Percentiles rank a stretch among this genome's conserved stretches.
Conservation (phyloP, 2,329 filamentous ascomycete genomes). For the Penicillium griseofulvum region DNA sequence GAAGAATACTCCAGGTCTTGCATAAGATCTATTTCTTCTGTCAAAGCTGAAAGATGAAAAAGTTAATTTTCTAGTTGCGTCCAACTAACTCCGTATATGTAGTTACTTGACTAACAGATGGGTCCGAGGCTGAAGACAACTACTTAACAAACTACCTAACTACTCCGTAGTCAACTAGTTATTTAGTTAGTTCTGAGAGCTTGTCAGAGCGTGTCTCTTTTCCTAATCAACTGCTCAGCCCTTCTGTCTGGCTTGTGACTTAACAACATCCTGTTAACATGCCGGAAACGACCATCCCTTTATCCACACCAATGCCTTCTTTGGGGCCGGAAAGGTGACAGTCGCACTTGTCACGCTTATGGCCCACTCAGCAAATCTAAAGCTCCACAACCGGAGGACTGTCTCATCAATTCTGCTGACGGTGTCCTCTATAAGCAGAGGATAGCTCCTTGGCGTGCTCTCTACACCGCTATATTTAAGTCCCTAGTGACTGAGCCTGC, state of each 20-base stretch:
- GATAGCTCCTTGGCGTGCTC: neutral
- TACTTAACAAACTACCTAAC: too few species aligned
- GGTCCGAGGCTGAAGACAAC: too few species aligned
- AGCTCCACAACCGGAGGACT: neutral
- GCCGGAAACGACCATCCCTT: neutral
- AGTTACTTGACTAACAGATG: too few species aligned
- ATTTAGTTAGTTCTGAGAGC: neutral
- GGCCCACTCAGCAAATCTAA: neutral
- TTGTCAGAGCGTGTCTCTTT: neutral
- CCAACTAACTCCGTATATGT: too few species aligned
- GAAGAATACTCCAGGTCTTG: too few species aligned
- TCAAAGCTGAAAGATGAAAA: too few species aligned
- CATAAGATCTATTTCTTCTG: too few species aligned
- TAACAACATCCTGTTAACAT: neutral
- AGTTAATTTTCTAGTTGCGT: too few species aligned
- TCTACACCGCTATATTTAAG: neutral
- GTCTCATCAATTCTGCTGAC: constrained; percentile 1
- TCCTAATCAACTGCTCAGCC: neutral
- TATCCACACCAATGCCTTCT: neutral
- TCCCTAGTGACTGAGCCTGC: neutral
- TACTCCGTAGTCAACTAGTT: too few species aligned
- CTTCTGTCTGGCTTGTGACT: neutral
- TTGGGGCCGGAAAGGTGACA: neutral
- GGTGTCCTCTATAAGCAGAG: neutral
- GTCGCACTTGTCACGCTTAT: neutral